Evolutionary conservation across 768 basidiomycete species (phyloP), one percentile per base, ranked within the genome.

Genomic region (Rhodotorula paludigena): DNA sequence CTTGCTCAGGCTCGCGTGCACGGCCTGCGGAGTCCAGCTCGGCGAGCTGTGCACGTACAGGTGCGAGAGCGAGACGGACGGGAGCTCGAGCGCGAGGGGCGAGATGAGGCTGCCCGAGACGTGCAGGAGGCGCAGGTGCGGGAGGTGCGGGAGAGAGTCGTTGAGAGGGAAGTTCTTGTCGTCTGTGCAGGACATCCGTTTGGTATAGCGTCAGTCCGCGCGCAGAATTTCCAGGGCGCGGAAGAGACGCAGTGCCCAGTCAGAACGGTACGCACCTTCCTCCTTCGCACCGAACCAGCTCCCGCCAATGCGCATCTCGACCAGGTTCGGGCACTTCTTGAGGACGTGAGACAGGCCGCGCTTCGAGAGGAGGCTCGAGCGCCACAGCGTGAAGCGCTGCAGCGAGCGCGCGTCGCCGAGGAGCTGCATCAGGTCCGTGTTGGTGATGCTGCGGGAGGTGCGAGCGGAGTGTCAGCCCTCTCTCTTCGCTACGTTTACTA

Each of bases 281-380:
- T 64, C 71, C 54, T 68, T 72, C 9, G 71, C 71, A 2, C 71
- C 71, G 39, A 72, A 72, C 71, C 71, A 72, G 16, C 55, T 58
- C 1, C 66, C 71, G 20, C 71, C 71, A 6, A 72, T 53, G 4
- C 66, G 48, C 12, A 72, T 15, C 57, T 72, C 71, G 32, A 72
- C 71, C 23, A 72, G 45, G 18, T 36, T 52, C 3, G 66, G 66
- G 36, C 66, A 68, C 35, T 56, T 56, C 63, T 68, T 68, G 32
- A 72, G 48, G 11, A 72, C 60, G 42, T 68, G 66, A 15, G 60
- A 54, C 25, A 72, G 45, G 0, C 71, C 71, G 10, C 71, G 49
- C 48, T 72, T 72, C 30, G 63, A 65, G 2, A 72, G 48, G 5
- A 72, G 45, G 3, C 66, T 68, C 1, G 60, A 62, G 10, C 71